Evolutionary conservation across 352 stramenopile genomes (phyloP).

Genomic region (Aphanomyces invadans): DNA sequence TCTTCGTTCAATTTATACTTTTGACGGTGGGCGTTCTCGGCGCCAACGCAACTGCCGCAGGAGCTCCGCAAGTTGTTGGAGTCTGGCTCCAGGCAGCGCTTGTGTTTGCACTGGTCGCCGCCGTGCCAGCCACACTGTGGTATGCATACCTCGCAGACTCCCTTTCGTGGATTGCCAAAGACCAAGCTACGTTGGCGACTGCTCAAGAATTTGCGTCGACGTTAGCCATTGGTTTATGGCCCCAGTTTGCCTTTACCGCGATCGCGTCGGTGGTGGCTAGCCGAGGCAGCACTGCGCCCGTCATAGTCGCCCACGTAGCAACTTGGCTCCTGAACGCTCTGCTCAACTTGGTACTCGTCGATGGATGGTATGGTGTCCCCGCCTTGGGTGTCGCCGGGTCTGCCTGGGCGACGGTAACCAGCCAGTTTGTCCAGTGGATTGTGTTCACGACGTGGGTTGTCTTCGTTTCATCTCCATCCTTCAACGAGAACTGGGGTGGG

Average conservation of each 20-base stretch:
- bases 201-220: background rate
- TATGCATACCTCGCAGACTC: background rate
- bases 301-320: background rate
- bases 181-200: background rate
- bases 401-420: background rate
- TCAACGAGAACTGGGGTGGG: background rate
- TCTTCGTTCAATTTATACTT: background rate
- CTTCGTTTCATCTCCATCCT: background rate
- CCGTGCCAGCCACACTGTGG: constrained; percentile 30
- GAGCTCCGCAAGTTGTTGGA: constrained; percentile 29
- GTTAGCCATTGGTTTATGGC: background rate
- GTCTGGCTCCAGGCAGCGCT: constrained; percentile 47
- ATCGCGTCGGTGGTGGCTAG: background rate
- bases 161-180: background rate
- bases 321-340: background rate
- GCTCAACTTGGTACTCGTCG: background rate
- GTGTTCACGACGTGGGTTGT: background rate
- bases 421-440: background rate
- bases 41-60: background rate
- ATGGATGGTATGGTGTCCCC: background rate
- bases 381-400: background rate
- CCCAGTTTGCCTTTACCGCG: background rate
- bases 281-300: background rate
- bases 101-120: constrained; percentile 30
- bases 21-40: background rate